Evolutionary conservation across 2,329 filamentous ascomycete species (phyloP), one percentile per base, ranked within the genome.

Genomic region (Botrytis elliptica): DNA sequence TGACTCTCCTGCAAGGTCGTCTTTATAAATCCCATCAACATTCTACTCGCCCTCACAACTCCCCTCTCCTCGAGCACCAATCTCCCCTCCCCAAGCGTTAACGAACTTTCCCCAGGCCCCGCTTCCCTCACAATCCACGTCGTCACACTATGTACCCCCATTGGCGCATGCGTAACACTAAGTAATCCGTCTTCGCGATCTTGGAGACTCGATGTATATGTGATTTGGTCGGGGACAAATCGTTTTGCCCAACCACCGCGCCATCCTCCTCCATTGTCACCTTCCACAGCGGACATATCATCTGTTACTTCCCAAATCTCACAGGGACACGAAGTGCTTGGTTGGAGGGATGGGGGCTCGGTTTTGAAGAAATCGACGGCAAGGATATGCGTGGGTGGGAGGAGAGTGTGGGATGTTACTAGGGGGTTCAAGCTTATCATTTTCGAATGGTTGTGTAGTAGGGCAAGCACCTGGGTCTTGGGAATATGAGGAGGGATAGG

Each of bases 381-480:
- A 49, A 55, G 70, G 14, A 36, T 22, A 25, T 66, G 60, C n/a
- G 70, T 66, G 4, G 92, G 85, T 46, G 87, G 85, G 82, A 93
- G 92, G 62, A 86, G 85, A 74, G 89, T 87, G 75, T 92, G 88
- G 74, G 91, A 89, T 74, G 91, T 89, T 71, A 97, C 91, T 69
- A 97, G 87, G 1, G 94, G 93, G 83, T 97, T 97, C 74, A 97
- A 85, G 80, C 94, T 90, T 79, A 97, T 95, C 91, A 97, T 96
- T 77, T 89, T 89, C 70, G 86, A 81, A 83, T 95, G 92, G 82
- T 93, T 87, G 83, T 95, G 93, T 38, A 97, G 90, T 79, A 93
- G 91, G 71, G 88, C 85, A 75, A 97, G 81, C 67, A 92, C 92
- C 46, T 88, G 86, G 76, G 91, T 85, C 73, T 92, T 89, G 62